phyloP scores from a whole-genome alignment of 768 basidiomycete genomes.

The Melanogaster broomeanus region DNA sequence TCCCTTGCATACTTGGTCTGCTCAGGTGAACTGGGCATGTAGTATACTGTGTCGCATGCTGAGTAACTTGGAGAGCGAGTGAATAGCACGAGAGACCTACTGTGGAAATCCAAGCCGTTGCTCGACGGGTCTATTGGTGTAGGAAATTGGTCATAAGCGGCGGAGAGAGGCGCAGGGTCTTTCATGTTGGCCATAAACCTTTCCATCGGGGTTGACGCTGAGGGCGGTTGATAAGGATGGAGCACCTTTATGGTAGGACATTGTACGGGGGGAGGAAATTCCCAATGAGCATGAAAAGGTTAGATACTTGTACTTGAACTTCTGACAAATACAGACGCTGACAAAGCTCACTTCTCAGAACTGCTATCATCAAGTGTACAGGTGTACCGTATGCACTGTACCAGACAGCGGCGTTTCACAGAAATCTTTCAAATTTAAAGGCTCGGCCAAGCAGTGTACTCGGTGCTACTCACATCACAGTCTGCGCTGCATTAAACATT shows the following conservation, averaged over 20 bases:
- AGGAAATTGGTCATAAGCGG: slow-evolving; percentile 56
- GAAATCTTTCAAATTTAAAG: too few relatives aligned
- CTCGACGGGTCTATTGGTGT: slow-evolving; percentile 52
- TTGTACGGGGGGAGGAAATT: not conserved
- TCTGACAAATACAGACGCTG: too few relatives aligned
- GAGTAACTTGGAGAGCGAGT: not conserved
- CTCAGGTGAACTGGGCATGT: slow-evolving; percentile 45
- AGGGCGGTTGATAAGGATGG: slow-evolving; percentile 43
- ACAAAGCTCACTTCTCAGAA: too few relatives aligned
- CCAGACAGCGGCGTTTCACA: too few relatives aligned
- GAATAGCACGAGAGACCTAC: slow-evolving; percentile 37
- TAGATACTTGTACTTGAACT: too few relatives aligned
- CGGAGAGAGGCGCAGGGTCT: slow-evolving; percentile 46
- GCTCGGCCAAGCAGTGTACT: too few relatives aligned
- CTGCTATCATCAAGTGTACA: too few relatives aligned
- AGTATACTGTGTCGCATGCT: slow-evolving; percentile 55
- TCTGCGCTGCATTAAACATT: too few relatives aligned
- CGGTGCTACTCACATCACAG: too few relatives aligned
- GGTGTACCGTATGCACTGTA: too few relatives aligned
- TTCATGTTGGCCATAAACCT: slow-evolving; percentile 58
- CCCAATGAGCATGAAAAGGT: too few relatives aligned
- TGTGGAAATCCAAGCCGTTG: slow-evolving; percentile 75
- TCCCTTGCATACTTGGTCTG: slow-evolving; percentile 52
- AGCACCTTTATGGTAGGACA: slow-evolving; percentile 33
- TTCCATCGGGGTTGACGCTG: slow-evolving; percentile 57